phyloP scores from a whole-genome alignment of 441 rosid genomes.

The Codiaeum variegatum region DNA sequence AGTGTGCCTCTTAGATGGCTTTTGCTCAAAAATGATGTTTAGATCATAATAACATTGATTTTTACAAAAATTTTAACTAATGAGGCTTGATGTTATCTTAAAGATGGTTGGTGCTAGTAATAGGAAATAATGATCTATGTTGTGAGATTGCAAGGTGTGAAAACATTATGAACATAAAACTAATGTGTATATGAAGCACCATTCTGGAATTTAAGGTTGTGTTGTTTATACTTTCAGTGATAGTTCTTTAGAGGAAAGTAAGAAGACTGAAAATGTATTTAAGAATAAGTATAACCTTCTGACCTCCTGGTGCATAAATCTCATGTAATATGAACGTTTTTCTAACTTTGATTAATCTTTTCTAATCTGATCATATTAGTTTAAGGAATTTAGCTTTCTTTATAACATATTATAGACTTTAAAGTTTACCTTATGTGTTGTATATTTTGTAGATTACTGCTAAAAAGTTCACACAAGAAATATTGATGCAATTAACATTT shows the following conservation, averaged over 20 bases:
- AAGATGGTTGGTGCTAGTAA: neutral
- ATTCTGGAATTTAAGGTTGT: neutral
- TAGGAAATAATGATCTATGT: neutral
- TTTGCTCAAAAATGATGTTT: neutral
- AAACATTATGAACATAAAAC: neutral
- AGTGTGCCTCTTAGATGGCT: conserved; percentile 4
- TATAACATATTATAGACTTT: too few species aligned
- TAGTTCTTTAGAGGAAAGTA: neutral
- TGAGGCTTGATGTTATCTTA: neutral
- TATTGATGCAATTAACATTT: too few species aligned
- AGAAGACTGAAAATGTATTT: neutral
- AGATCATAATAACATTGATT: neutral
- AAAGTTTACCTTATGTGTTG: too few species aligned
- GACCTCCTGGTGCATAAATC: neutral
- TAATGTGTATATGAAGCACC: neutral
- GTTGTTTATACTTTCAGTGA: neutral
- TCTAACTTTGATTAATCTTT: neutral
- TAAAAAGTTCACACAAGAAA: too few species aligned
- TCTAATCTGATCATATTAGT: neutral
- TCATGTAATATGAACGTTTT: neutral
- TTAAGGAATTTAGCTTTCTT: neutral
- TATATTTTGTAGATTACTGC: too few species aligned
- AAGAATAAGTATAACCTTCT: neutral
- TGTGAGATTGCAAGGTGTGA: neutral
- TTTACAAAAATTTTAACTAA: neutral